These are phyloP conservation scores for Salix purpurea DNA, from an alignment of 345 rosid genomes.

Conservation along the genomic window DNA sequence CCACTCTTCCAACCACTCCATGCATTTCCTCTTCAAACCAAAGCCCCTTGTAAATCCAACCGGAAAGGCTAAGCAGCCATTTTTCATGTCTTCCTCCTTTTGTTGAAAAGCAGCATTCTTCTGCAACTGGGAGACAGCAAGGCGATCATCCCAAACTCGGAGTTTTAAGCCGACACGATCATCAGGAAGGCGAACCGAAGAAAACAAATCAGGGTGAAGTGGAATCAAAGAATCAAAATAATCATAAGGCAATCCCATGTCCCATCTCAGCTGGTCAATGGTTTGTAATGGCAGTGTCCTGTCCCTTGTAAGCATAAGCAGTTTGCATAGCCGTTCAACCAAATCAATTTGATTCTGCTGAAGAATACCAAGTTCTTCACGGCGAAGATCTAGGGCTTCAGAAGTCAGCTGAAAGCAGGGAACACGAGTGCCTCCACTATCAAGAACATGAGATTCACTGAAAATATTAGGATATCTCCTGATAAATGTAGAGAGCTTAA, in stretches of 20 bases:
- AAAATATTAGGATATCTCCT: conserved; percentile 69
- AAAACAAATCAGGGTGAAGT: conserved; percentile 42
- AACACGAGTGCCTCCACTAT: conserved; percentile 74
- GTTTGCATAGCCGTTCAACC: conserved; percentile 49
- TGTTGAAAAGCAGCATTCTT: conserved; percentile 32
- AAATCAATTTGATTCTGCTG: conserved; percentile 32
- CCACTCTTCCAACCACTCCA: conserved; percentile 82
- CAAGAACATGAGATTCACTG: conserved; percentile 39
- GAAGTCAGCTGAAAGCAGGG: conserved; percentile 64
- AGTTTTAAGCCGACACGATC: conserved; percentile 59
- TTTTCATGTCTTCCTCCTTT: conserved; percentile 19
- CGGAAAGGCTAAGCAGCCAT: conserved; percentile 51
- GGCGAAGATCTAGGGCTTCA: conserved; percentile 42
- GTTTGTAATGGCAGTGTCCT: conserved; percentile 64
- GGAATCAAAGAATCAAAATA: conserved; percentile 43
- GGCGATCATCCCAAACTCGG: conserved; percentile 45
- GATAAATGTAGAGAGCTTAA: conserved; percentile 61
- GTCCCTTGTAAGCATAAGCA: conserved; percentile 71
- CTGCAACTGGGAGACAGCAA: conserved; percentile 57
- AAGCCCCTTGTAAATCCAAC: conserved; percentile 71
- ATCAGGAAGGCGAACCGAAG: conserved; percentile 43
- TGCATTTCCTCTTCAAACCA: conserved; percentile 73
- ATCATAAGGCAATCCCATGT: conserved; percentile 69
- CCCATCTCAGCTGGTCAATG: conserved; percentile 80
- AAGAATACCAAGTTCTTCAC: conserved; percentile 30